Conservation (phyloP, 805 yeast genomes). For the Metschnikowia hibisci region DNA sequence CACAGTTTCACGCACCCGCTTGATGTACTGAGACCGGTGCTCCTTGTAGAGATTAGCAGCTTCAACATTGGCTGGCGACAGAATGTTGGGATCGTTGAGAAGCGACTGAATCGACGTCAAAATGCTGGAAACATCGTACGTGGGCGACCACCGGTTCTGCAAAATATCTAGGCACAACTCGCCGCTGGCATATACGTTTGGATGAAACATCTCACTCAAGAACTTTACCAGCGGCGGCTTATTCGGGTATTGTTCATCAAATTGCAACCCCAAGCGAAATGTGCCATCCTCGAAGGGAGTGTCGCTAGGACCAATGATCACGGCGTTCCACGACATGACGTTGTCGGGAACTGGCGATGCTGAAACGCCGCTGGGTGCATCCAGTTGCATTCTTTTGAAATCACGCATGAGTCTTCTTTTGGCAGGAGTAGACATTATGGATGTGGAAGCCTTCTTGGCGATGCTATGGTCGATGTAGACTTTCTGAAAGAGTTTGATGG, state of each 20-base stretch:
- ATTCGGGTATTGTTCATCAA: conserved; percentile 96
- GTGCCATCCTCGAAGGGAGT: conserved; percentile 99
- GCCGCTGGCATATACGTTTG: conserved; percentile 93
- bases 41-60: conserved; percentile 95
- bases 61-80: conserved; percentile 96
- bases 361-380: conserved; percentile 96
- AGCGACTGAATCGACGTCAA: conserved; percentile 89
- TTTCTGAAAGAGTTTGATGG: neutral
- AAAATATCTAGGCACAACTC: conserved; percentile 93
- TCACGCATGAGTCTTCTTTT: conserved; percentile 98
- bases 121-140: conserved; percentile 94
- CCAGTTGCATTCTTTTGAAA: conserved; percentile 94
- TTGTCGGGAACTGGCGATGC: conserved; percentile 97
- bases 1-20: conserved; percentile 90
- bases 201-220: conserved; percentile 93
- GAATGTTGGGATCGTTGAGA: conserved; percentile 92
- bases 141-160: conserved; percentile 98
- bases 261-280: conserved; percentile 76
- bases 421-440: conserved; percentile 92
- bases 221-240: conserved; percentile 94
- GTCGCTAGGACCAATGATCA: conserved; percentile 94
- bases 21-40: conserved; percentile 87
- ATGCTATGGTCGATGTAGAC: neutral
- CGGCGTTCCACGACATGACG: conserved; percentile 98
- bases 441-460: neutral